Evolutionary conservation across 176 grass and related monocot species (phyloP).

Genomic region (Melocanna baccifera): DNA sequence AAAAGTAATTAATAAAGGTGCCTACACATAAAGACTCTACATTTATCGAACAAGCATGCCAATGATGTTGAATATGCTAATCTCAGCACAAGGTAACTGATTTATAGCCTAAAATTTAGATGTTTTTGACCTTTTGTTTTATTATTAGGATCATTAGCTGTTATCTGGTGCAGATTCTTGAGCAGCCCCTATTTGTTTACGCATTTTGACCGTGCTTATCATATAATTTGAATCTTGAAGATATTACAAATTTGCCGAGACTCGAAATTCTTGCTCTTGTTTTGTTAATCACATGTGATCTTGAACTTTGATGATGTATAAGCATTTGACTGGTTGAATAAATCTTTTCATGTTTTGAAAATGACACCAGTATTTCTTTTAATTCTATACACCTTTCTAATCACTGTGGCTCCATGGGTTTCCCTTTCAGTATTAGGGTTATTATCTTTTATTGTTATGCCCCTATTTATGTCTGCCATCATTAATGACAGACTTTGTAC

Average conservation of each 20-base stretch:
- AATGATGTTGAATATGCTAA: slow-evolving; percentile 7
- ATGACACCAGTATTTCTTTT: background rate
- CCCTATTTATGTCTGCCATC: background rate
- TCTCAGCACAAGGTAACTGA: background rate
- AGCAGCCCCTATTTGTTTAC: background rate
- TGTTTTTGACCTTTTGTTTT: background rate
- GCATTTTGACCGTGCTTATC: background rate
- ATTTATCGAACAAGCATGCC: background rate
- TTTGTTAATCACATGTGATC: background rate
- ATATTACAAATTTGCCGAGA: background rate
- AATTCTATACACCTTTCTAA: background rate
- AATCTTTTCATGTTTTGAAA: background rate
- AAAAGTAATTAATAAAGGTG: background rate
- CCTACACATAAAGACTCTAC: background rate
- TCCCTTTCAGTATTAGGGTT: slow-evolving; percentile 1
- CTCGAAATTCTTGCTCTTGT: background rate
- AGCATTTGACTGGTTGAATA: background rate
- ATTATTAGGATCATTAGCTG: background rate
- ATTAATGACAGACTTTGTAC: background rate
- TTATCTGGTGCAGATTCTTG: background rate
- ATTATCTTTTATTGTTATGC: slow-evolving; percentile 14
- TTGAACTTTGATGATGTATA: background rate
- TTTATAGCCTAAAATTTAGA: slow-evolving; percentile 13
- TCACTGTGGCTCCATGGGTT: background rate
- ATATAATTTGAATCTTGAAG: background rate